Conservation (phyloP, 2,329 filamentous ascomycete genomes). For the Blastomyces gilchristii region DNA sequence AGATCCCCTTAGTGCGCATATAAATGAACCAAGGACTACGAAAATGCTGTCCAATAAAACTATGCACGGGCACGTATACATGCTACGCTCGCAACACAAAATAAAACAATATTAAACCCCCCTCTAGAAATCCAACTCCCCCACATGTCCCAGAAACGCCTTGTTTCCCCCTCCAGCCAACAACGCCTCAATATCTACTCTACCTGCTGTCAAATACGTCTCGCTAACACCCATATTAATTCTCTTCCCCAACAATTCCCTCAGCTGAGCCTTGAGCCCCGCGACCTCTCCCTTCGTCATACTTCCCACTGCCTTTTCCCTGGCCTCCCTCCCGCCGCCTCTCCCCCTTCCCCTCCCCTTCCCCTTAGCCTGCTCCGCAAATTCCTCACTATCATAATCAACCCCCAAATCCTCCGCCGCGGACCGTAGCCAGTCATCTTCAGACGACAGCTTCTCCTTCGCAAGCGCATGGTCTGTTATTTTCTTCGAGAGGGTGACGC, state of each 20-base stretch:
- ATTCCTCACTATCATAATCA: slow-evolving; percentile 83
- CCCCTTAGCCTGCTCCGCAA: slow-evolving; percentile 52
- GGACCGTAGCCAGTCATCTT: slow-evolving; percentile 72
- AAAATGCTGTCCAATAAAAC: background rate
- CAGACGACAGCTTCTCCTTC: slow-evolving; percentile 74
- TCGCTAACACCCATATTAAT: slow-evolving; percentile 85
- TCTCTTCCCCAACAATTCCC: slow-evolving; percentile 56
- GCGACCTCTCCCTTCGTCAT: slow-evolving; percentile 65
- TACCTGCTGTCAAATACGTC: slow-evolving; percentile 69
- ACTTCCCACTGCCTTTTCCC: slow-evolving; percentile 58
- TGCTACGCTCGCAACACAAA: background rate
- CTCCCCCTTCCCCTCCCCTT: slow-evolving; percentile 59
- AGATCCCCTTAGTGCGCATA: background rate
- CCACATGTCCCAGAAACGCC: slow-evolving; percentile 53
- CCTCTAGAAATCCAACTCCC: slow-evolving; percentile 34
- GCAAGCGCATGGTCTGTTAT: slow-evolving; percentile 73
- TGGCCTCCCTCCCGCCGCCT: slow-evolving; percentile 61
- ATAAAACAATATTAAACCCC: background rate
- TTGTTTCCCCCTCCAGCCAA: slow-evolving; percentile 55
- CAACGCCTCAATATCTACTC: slow-evolving; percentile 68
- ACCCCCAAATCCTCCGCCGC: slow-evolving; percentile 89
- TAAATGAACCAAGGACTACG: background rate
- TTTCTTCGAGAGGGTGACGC: slow-evolving; percentile 71
- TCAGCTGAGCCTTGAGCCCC: slow-evolving; percentile 60
- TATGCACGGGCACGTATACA: background rate